Conservation (phyloP, 2,329 filamentous ascomycete genomes). For the Aspergillus sp. region DNA sequence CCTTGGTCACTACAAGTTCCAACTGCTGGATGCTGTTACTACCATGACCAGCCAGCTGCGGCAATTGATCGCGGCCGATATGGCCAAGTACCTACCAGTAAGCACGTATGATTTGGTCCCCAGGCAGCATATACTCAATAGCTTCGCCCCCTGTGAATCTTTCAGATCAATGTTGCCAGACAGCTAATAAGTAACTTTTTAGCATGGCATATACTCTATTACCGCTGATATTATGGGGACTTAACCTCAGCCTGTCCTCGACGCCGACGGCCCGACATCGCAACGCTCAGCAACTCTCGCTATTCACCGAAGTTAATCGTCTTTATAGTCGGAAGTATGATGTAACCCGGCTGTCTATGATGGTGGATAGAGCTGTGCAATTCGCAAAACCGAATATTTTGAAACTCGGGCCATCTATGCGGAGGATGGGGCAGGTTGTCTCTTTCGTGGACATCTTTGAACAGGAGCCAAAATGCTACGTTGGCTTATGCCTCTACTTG, state of each 20-base stretch:
- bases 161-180: background rate
- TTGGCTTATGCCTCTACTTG: background rate
- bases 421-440: background rate
- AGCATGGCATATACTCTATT: constrained; percentile 2
- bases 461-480: constrained; percentile 1
- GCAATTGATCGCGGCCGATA: background rate
- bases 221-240: background rate
- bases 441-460: constrained; percentile 2
- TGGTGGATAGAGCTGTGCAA: background rate
- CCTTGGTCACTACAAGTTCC: background rate
- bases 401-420: background rate
- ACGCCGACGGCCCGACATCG: background rate
- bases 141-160: background rate
- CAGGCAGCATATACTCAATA: background rate
- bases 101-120: constrained; percentile 1
- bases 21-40: background rate
- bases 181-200: background rate
- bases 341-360: background rate
- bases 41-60: background rate
- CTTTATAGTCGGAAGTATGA: background rate
- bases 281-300: background rate
- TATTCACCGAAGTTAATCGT: background rate
- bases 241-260: constrained; percentile 2
- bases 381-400: constrained; percentile 1
- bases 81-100: constrained; percentile 2